Conservation (phyloP, 345 rosid genomes). For the Trapa incisa region DNA sequence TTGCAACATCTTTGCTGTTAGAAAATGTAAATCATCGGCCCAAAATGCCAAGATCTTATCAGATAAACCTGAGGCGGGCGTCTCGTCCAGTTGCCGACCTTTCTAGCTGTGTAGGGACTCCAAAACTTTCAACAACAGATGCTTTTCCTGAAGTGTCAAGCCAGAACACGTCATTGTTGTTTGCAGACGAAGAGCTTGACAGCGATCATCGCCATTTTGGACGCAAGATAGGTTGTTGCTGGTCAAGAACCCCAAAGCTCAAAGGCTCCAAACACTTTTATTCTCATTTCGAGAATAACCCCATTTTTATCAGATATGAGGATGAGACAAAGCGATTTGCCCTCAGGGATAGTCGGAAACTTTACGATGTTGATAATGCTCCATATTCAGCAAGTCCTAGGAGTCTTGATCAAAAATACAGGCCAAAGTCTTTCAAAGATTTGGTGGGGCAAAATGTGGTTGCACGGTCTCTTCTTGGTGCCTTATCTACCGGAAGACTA, state of each 20-base stretch:
- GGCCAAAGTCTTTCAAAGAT: constrained; percentile 67
- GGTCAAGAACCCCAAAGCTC: constrained; percentile 70
- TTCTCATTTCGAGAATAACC: constrained; percentile 55
- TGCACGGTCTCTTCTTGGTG: constrained; percentile 61
- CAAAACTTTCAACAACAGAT: constrained; percentile 33
- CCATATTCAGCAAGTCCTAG: constrained; percentile 35
- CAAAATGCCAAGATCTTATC: constrained; percentile 15
- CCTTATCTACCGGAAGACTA: constrained; percentile 60
- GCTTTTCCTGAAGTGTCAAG: constrained; percentile 27
- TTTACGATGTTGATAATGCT: constrained; percentile 16
- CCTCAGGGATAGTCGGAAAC: constrained; percentile 21
- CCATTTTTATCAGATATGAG: constrained; percentile 35
- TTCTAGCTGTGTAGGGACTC: constrained; percentile 43
- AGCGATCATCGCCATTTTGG: constrained; percentile 31
- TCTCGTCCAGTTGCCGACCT: constrained; percentile 30
- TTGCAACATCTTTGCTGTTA: constrained; percentile 20
- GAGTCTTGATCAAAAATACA: constrained; percentile 64
- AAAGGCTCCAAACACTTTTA: constrained; percentile 50
- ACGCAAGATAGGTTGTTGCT: constrained; percentile 67
- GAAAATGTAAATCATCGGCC: constrained; percentile 15
- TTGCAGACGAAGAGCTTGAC: constrained; percentile 40
- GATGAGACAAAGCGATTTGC: constrained; percentile 18
- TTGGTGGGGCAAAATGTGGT: constrained; percentile 81
- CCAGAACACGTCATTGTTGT: constrained; percentile 25
- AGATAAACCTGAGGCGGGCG: too few species aligned